phyloP scores from a whole-genome alignment of 768 basidiomycete genomes.

The Lactifluus echinatus region DNA sequence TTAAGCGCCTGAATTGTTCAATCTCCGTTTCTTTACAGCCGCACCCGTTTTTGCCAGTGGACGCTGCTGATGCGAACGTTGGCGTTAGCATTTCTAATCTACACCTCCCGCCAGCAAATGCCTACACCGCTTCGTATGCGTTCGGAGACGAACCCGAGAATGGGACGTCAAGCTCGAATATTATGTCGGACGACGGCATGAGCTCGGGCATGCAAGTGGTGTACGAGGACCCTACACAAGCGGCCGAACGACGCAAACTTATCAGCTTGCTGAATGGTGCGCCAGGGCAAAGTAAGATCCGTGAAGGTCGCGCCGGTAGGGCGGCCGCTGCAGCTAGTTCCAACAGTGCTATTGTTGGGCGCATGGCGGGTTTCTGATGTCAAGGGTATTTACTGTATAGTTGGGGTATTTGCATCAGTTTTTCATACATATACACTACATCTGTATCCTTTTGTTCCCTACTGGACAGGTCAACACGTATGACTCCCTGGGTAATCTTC shows the following conservation, averaged over 20 bases:
- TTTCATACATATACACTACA: not conserved
- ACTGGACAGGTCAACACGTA: too few relatives aligned
- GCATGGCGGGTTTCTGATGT: constrained; percentile 11
- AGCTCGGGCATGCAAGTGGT: constrained; percentile 15
- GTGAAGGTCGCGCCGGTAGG: not conserved
- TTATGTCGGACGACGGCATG: constrained; percentile 1
- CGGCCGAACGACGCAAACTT: constrained; percentile 16
- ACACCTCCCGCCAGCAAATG: not conserved
- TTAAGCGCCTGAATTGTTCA: not conserved
- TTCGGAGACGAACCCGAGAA: constrained; percentile 16
- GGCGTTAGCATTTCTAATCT: not conserved
- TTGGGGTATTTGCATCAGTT: not conserved
- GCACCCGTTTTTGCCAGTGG: constrained; percentile 34
- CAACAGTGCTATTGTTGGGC: not conserved
- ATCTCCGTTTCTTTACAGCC: constrained; percentile 23
- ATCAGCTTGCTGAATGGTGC: constrained; percentile 18
- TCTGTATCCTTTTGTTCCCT: not conserved
- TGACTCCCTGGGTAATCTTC: too few relatives aligned
- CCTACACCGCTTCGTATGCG: constrained; percentile 8
- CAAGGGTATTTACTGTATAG: not conserved
- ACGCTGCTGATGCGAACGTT: constrained; percentile 19
- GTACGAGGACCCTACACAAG: constrained; percentile 20
- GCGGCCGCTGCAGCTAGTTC: not conserved
- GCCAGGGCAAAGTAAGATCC: constrained; percentile 10
- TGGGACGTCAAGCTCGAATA: not conserved